phyloP scores from a whole-genome alignment of 1,139 yeast genomes.

The Cylindricascospora bacillispora region DNA sequence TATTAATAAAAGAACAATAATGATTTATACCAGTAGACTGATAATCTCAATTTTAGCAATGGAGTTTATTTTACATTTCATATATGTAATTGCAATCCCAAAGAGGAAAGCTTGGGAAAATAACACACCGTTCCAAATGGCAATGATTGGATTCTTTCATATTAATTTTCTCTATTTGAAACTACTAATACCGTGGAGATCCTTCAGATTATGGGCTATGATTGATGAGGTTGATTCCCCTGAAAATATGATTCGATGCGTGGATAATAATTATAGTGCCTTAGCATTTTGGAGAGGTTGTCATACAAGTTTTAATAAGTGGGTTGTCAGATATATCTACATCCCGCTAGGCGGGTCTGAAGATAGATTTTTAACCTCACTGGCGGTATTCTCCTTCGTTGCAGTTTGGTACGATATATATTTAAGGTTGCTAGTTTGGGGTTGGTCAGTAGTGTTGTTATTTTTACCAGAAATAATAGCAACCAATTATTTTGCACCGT shows the following conservation, averaged over 20 bases:
- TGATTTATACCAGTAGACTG: constrained; percentile 55
- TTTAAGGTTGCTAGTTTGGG: constrained; percentile 77
- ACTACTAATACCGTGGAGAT: constrained; percentile 86
- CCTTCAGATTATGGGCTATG: constrained; percentile 84
- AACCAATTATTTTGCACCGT: constrained; percentile 32
- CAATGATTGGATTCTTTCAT: constrained; percentile 88
- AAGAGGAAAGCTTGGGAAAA: constrained; percentile 78
- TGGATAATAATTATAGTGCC: constrained; percentile 87
- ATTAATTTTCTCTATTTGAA: constrained; percentile 86
- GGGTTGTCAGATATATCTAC: constrained; percentile 75
- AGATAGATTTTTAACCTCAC: constrained; percentile 55
- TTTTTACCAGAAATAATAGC: constrained; percentile 76
- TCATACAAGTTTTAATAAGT: constrained; percentile 87
- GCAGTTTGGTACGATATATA: constrained; percentile 98
- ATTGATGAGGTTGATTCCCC: constrained; percentile 91
- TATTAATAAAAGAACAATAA: constrained; percentile 39
- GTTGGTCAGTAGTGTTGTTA: constrained; percentile 83
- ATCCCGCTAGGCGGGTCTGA: constrained; percentile 79
- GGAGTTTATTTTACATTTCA: constrained; percentile 79
- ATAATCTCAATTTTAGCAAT: constrained; percentile 63
- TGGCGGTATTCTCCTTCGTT: constrained; percentile 88
- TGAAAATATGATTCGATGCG: constrained; percentile 92
- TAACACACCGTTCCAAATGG: constrained; percentile 80
- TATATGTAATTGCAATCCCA: constrained; percentile 88
- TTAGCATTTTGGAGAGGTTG: constrained; percentile 95